Conservation (phyloP, 257 asterid species). For the Lycium ferocissimum region DNA sequence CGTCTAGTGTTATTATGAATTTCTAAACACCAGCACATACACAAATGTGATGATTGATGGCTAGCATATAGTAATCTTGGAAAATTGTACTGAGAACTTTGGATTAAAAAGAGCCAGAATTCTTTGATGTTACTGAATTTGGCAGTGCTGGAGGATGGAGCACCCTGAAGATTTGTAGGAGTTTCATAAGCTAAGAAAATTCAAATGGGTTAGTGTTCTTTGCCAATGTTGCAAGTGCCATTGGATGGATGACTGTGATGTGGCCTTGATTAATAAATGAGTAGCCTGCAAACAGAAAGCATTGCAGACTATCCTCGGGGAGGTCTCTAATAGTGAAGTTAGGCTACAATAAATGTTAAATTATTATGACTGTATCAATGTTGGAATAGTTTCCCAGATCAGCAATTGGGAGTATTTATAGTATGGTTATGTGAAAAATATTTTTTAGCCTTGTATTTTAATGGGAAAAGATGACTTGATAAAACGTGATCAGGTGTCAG, state of each 20-base stretch:
- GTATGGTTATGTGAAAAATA: not conserved
- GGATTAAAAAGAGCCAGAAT: not conserved
- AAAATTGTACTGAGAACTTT: not conserved
- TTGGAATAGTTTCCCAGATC: not conserved
- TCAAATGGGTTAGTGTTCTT: not conserved
- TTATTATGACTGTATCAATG: not conserved
- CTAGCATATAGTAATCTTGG: not conserved
- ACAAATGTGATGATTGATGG: not conserved
- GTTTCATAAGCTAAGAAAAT: constrained; percentile 16
- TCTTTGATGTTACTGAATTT: not conserved
- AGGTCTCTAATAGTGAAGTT: constrained; percentile 1
- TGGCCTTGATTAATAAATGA: not conserved
- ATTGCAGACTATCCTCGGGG: not conserved
- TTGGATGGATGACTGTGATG: not conserved
- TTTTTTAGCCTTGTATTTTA: constrained; percentile 4
- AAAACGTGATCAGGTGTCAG: not conserved
- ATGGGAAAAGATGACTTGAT: not conserved
- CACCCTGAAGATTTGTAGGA: not conserved
- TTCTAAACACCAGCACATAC: not conserved
- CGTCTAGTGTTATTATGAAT: not conserved
- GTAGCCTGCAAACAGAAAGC: constrained; percentile 5
- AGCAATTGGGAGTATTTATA: not conserved
- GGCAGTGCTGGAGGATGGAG: constrained; percentile 20
- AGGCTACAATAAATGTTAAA: not conserved
- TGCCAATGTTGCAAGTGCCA: constrained; percentile 16